These are phyloP conservation scores for Alternaria hordeiaustralica DNA, from an alignment of 2,329 filamentous ascomycete species.

Conservation along the genomic window DNA sequence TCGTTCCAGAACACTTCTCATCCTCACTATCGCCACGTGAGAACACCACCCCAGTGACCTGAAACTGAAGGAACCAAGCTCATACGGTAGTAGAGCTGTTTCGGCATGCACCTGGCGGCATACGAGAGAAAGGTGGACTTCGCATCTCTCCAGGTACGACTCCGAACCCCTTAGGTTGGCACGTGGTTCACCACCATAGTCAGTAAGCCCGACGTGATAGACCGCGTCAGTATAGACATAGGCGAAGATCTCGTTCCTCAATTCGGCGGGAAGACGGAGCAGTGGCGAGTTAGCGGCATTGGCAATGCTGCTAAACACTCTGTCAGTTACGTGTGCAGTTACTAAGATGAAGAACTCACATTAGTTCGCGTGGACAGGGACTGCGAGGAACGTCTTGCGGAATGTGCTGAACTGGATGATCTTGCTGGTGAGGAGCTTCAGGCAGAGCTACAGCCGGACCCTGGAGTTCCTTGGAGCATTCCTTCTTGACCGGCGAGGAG, in stretches of 20 bases:
- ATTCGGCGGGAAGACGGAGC: slow-evolving; percentile 5
- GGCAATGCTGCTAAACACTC: background rate
- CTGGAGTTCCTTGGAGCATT: background rate
- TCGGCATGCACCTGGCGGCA: no score
- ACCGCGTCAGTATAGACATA: no score
- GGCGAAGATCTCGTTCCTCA: background rate
- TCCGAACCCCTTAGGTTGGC: no score
- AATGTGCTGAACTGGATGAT: background rate
- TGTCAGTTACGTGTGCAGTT: background rate
- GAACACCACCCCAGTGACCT: no score
- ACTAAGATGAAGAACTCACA: background rate
- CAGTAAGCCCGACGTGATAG: no score
- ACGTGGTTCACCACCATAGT: no score
- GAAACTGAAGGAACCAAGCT: no score
- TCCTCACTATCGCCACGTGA: no score
- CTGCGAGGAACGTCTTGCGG: background rate
- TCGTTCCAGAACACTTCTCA: no score
- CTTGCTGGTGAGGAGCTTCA: background rate
- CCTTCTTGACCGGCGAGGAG: background rate
- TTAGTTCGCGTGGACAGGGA: background rate
- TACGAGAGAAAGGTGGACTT: no score
- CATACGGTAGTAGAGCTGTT: no score
- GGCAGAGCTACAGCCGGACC: background rate
- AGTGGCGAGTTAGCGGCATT: background rate
- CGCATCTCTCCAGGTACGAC: no score